Percentiles rank a stretch among this genome's conserved stretches.
Evolutionary conservation across 106 monocot genomes (phyloP).

Genomic region (Apostasia ramifera): DNA sequence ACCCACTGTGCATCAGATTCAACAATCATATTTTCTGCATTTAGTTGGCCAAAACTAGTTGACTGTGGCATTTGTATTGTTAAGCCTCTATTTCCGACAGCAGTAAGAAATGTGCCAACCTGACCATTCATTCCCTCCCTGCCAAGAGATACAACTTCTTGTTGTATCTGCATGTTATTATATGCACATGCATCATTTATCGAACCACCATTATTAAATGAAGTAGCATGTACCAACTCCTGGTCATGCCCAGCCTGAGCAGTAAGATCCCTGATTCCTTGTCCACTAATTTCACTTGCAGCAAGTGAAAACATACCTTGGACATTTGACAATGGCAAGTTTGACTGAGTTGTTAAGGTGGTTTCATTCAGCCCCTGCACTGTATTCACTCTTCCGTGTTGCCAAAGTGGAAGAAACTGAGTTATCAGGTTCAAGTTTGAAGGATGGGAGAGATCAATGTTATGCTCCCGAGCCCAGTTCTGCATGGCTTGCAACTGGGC

Average conservation of each 20-base stretch:
- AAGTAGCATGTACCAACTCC: conserved; percentile 16
- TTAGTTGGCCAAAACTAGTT: conserved; percentile 22
- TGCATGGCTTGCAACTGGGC: conserved; percentile 66
- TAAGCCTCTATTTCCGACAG: conserved; percentile 27
- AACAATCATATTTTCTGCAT: conserved; percentile 19
- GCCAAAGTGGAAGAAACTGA: conserved; percentile 66
- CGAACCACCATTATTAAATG: conserved; percentile 17
- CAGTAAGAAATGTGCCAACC: conserved; percentile 15
- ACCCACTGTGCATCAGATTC: conserved; percentile 33
- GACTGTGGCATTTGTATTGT: conserved; percentile 36
- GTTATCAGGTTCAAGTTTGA: conserved; percentile 56
- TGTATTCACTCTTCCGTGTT: conserved; percentile 33
- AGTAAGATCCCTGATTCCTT: conserved; percentile 28
- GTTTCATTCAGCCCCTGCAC: conserved; percentile 46
- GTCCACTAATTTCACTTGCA: conserved; percentile 53
- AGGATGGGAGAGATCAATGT: conserved; percentile 76
- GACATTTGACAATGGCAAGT: conserved; percentile 27
- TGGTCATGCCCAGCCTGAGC: conserved; percentile 23
- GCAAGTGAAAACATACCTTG: conserved; percentile 34
- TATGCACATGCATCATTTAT: conserved; percentile 6
- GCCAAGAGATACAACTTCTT: conserved; percentile 20
- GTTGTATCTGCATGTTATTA: conserved; percentile 34
- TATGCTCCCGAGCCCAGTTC: conserved; percentile 77
- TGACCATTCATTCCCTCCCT: conserved; percentile 41
- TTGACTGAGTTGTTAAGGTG: conserved; percentile 14